Conservation (phyloP, 31 red algal species). For the Odonthalia washingtoniensis region DNA sequence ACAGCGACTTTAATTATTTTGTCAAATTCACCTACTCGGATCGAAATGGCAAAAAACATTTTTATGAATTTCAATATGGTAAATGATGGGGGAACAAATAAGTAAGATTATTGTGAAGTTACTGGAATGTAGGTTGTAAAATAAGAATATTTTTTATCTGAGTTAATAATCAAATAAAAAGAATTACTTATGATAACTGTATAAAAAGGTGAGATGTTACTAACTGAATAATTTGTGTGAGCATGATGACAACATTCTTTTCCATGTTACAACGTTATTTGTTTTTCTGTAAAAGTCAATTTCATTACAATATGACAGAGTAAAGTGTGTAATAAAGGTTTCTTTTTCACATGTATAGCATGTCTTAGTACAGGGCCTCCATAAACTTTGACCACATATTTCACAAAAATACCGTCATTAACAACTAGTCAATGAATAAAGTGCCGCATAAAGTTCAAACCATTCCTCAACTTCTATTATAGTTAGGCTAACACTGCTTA, state of each 20-base stretch:
- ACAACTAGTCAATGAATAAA: conserved; percentile 82
- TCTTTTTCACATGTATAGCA: conserved; percentile 80
- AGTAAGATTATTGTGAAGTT: too few relatives aligned
- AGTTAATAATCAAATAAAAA: too few relatives aligned
- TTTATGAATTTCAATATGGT: too few relatives aligned
- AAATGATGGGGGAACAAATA: too few relatives aligned
- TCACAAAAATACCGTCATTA: conserved; percentile 55
- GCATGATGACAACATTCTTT: conserved; percentile 72
- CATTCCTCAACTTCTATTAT: conserved; percentile 78
- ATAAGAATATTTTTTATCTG: too few relatives aligned
- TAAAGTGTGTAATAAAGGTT: conserved; percentile 88
- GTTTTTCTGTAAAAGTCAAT: conserved; percentile 55
- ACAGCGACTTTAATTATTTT: too few relatives aligned
- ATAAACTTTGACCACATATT: conserved; percentile 44
- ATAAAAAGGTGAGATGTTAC: too few relatives aligned
- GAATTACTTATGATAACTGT: too few relatives aligned
- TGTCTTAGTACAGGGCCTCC: conserved; percentile 53
- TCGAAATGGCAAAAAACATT: too few relatives aligned
- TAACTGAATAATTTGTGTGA: too few relatives aligned
- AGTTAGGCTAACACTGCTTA: conserved; percentile 28
- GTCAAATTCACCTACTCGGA: too few relatives aligned
- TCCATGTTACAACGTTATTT: conserved; percentile 71
- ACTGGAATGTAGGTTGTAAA: too few relatives aligned
- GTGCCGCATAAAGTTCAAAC: conserved; percentile 90
- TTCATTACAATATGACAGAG: conserved; percentile 77